Evolutionary conservation across 2,329 filamentous ascomycete species (phyloP), one percentile per base, ranked within the genome.

Genomic region (Aspergillus sergii): DNA sequence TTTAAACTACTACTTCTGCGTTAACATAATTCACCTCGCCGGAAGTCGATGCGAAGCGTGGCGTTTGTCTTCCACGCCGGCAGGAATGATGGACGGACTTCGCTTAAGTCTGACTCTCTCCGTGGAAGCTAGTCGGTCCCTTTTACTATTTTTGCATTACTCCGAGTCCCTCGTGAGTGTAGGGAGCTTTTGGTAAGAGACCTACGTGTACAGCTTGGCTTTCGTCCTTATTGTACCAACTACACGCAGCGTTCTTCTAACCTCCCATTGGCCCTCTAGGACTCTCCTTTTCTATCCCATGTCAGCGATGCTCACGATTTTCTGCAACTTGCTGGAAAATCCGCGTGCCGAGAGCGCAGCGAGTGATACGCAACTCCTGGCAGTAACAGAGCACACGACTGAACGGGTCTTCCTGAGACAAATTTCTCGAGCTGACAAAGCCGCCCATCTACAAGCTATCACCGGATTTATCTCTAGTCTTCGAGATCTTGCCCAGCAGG

Each of bases 1-100:
- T 30, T 71, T 85, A 4, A 81, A 85, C 57, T 86, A 86, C 54
- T 79, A 85, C 63, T 78, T 84, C 58, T 72, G 85, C 14, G 73
- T 85, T 66, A 79, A 80, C 1, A 78, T 78, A 3, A 84, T 86
- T 8, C 84, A 86, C 61, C 74, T 79, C 2, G 82, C 83, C 0
- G 83, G 80, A 9, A 78, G 80, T 0, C 72, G 83, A 4, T 85
- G 82, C 57, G 72, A 75, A 11, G 71, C 75, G 7, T 77, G 43
- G 43, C n/a, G 76, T 69, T 64, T 64, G 28, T 68, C 63, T 56
- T 70, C 72, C 43, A 63, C 64, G 63, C 39, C 39, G 7, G 39
- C 39, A 41, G 43, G 43, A 14, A 46, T 76, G n/a, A 76, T 78
- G 39, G 75, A 78, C 23, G 79, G 79, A 0, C 72, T 84, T 0